Base-by-base conservation (phyloP, 2,329 filamentous ascomycete genomes). In the Pyrenophora seminiperda region DNA sequence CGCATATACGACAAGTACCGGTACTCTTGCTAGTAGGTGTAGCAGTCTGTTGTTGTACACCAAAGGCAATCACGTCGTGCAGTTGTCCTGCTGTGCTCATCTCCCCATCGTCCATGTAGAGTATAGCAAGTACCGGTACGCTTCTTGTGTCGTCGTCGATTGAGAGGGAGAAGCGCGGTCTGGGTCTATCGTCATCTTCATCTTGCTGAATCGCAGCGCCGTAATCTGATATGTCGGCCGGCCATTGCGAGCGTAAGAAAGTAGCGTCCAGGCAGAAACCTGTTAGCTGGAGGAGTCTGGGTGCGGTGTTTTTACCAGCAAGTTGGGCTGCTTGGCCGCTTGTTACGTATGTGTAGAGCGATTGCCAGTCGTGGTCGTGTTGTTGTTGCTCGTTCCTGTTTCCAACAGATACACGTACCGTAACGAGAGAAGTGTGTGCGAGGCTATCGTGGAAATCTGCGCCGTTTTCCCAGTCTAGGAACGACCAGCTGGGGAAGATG, bases 401-500 rank as follows among this genome's bases (percentile, higher is more conserved):
- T 27, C 22, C 22, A 9, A 27, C 7, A 9, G 22, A 27, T 15
- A n/a, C 7, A 9, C 6, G 10, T 15, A n/a, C 30, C 24, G 41
- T 31, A 30, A 44, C 9, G 17, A 9, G 5, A 7, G 10, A 17
- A n/a, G 2, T 3, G 19, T 17, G 13, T 42, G 22, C 19, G 3
- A 36, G 24, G 31, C 31, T 36, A n/a, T 44, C 30, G 5, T 22
- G 30, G 19, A 44, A 44, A 9, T 11, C 5, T 22, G 14, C 24
- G 9, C 24, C 27, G 4, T 29, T 29, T 10, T 44, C 7, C 41
- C 41, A 44, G 7, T 31, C 41, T 7, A 20, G 24, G 30, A 30
- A 44, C 3, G 41, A 44, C 41, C 41, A 44, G n/a, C 41, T 44
- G 9, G 41, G 41, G 15, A 44, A 44, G 3, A 14, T 18, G 9